Evolutionary conservation across 306 rosid genomes (phyloP), one percentile per base, ranked within the genome.

Genomic region (Trifolium subterraneum): DNA sequence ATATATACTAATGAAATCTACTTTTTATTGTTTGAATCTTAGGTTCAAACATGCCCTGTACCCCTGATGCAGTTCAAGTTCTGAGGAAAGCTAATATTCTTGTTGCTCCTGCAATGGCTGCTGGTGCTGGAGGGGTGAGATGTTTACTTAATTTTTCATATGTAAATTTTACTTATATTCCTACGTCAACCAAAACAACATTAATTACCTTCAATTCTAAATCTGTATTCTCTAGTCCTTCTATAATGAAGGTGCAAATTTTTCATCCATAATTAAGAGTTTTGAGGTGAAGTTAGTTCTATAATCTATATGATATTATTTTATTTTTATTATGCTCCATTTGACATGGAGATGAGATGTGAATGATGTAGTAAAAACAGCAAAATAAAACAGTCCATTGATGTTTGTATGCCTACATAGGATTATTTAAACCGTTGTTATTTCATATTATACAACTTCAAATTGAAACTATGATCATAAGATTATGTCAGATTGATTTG

Each of bases 51-150:
- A 94, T 94, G 98, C 93, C 98, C 6, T 91, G 98, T 77, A 88
- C 89, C 63, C 91, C 97, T 4, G 96, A 90, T 69, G 98, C 98
- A 38, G 88, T 90, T 78, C 97, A 88, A 74, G 86, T 90, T 82
- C 82, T 94, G 78, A 86, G 96, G 82, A 94, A 94, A 86, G 96
- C 96, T 59, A 90, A 87, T 84, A 87, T 94, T 74, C 85, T 91
- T 44, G 79, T 91, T 78, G 98, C 97, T 81, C 98, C 98, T 87
- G 96, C 98, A 69, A 88, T 94, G 88, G 98, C 98, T 73, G 98
- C 97, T 68, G 98, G 98, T 80, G 90, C 98, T 78, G 98, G 98
- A 86, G 98, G 98, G 96, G 98, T 94, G 82, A 33, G 92, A 76
- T 74, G 29, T 76, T 82, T 59, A 55, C 83, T 74, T 84, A 55